These are phyloP conservation scores for Candida freyschussii DNA, from an alignment of 1,139 yeast genomes.

Conservation along the genomic window DNA sequence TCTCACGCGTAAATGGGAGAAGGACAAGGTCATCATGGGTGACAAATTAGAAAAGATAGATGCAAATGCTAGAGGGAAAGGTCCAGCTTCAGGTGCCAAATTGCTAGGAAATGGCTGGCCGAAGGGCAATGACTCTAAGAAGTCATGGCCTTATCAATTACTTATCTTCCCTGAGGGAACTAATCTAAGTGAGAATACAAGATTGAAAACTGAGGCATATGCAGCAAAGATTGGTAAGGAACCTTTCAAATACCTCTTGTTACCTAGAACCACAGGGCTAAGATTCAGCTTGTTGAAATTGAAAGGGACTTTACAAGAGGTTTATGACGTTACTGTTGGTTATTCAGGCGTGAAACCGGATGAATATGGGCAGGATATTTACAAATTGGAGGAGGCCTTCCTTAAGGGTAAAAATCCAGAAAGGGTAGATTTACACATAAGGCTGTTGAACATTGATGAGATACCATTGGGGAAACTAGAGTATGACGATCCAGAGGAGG, in stretches of 20 bases:
- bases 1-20: constrained; percentile 78
- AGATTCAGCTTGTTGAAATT: constrained; percentile 63
- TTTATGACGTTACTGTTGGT: constrained; percentile 82
- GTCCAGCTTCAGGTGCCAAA: constrained; percentile 47
- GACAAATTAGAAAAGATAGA: constrained; percentile 52
- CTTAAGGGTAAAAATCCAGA: constrained; percentile 70
- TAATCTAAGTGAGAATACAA: constrained; percentile 66
- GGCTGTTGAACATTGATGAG: constrained; percentile 51
- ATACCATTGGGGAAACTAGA: constrained; percentile 60
- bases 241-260: constrained; percentile 57
- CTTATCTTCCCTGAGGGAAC: constrained; percentile 95
- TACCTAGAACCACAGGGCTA: constrained; percentile 82
- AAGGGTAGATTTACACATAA: constrained; percentile 57
- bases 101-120: constrained; percentile 35
- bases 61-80: constrained; percentile 41
- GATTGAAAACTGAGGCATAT: constrained; percentile 49
- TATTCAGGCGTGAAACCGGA: constrained; percentile 63
- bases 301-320: constrained; percentile 52
- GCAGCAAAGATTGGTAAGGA: constrained; percentile 44
- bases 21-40: constrained; percentile 58
- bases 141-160: constrained; percentile 45
- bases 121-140: constrained; percentile 28
- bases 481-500: constrained; percentile 39
- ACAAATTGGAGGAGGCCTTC: constrained; percentile 59
- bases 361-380: constrained; percentile 75